Base-by-base conservation (phyloP, 805 yeast genomes). In the Candida coleopterorum region DNA sequence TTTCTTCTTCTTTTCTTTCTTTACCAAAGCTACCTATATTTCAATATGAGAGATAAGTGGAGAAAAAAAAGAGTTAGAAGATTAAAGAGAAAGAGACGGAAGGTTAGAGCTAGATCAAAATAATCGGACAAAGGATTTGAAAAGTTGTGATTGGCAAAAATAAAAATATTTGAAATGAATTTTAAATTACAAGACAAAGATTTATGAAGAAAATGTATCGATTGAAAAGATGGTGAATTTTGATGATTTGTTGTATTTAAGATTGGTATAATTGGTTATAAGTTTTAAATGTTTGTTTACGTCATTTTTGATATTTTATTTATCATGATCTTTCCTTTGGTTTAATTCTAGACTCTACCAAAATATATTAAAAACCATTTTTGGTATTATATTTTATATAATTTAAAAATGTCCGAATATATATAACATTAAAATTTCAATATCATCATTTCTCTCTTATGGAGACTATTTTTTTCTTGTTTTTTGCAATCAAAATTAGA, bases 11-110 rank as follows among this genome's bases (percentile, higher is more conserved):
- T 43, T 44, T 41, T 31, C 34, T 34, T 40, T 44, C 46, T 33
- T 38, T 45, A 45, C 52, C 30, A 21, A 56, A 60, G 56, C 55
- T 50, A 50, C 47, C 51, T 52, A 49, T 55, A 54, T 52, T 58
- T 63, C 58, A 60, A 64, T 62, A 85, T 85, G 95, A 84, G 95
- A 82, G 81, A 85, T 77, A 89, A 89, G 85, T 89, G 97, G 97
- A 90, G 96, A 85, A 90, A 90, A 85, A 90, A 90, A 95, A 90
- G 97, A 89, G 95, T 85, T 75, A 89, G 97, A 86, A 87, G 97
- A 86, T 85, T 90, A 71, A 90, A 90, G 86, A 87, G 97, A 81
- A 90, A 90, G 95, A 86, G 97, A 85, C 96, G 97, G 97, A 90
- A 90, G 96, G 96, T 90, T 67, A 87, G 97, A 86, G 97, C 97